Base-by-base conservation (phyloP, 768 basidiomycete species). In the Suillus subalutaceus region DNA sequence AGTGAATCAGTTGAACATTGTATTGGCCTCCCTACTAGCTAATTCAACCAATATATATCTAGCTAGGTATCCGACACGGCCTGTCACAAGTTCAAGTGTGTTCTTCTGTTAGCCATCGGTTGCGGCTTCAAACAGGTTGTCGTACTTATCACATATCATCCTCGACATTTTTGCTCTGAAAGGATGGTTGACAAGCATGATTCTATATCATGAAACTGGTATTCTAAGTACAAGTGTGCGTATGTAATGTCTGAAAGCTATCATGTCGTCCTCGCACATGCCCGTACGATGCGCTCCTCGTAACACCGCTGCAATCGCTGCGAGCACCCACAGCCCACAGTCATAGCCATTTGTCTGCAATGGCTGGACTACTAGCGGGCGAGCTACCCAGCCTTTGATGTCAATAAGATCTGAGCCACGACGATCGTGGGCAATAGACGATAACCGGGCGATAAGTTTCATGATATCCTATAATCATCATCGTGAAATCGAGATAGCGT, bases 231-330 rank as follows among this genome's bases (percentile, higher is more conserved):
- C 56, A 61, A 65, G 64, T 37, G 23, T 16, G 26, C 3, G 18
- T 41, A 71, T 58, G 53, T 65, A 64, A 20, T 65, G 58, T 40
- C 66, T 50, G n/a, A 71, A 61, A 6, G 41, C 9, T 26, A 41
- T 20, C 50, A 63, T 70, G n/a, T 73, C 66, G 7, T 62, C 37
- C 58, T 75, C 68, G 15, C n/a, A 6, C 20, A 73, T 40, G 9
- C 58, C 63, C 1, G 72, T 58, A 18, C 44, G 6, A 23, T 67
- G 56, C 38, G 41, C 62, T 6, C 59, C 59, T 10, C 37, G 2
- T 10, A 65, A 16, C 5, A 65, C 26, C 8, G 50, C 58, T 9
- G 48, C 32, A 18, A 62, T 61, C 4, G 32, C 58, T 7, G 64
- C 30, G 10, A 65, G 58, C 1, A 65, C 58, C 59, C 64, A 65